These are phyloP conservation scores for Argentina anserina DNA, from an alignment of 306 rosid species.

Conservation along the genomic window DNA sequence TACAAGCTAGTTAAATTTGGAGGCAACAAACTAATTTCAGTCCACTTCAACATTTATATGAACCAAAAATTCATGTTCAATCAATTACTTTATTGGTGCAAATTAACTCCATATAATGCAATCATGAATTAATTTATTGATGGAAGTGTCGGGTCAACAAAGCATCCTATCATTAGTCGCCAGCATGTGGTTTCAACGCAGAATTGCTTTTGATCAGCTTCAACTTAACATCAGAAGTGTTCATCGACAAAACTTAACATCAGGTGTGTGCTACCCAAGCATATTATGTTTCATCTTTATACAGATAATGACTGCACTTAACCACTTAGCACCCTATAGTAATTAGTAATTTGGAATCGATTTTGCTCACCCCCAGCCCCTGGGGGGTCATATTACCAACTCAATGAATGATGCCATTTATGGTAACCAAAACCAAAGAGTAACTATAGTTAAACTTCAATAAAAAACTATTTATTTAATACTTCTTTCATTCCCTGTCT, in stretches of 20 bases:
- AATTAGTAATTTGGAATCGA: background rate
- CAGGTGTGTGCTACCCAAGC: background rate
- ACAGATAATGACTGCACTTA: background rate
- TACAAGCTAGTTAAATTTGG: too few relatives aligned
- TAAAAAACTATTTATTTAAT: too few relatives aligned
- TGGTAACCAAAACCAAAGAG: too few relatives aligned
- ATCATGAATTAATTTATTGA: conserved; percentile 29
- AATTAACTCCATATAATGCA: too few relatives aligned
- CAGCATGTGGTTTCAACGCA: conserved; percentile 24
- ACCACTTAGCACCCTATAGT: background rate
- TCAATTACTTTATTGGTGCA: too few relatives aligned
- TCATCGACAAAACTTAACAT: background rate
- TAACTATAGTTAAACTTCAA: too few relatives aligned
- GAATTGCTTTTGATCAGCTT: background rate
- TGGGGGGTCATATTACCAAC: too few relatives aligned
- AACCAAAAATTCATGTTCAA: background rate
- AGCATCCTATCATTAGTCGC: conserved; percentile 43
- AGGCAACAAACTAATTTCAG: background rate
- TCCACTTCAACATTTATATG: background rate
- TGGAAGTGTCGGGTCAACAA: conserved; percentile 24
- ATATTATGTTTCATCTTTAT: background rate
- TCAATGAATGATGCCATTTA: too few relatives aligned
- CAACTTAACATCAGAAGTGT: background rate
- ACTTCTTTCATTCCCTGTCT: too few relatives aligned
- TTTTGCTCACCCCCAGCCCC: too few relatives aligned